phyloP scores from a whole-genome alignment of 2,329 filamentous ascomycete species.

The Aspergillus unguis region DNA sequence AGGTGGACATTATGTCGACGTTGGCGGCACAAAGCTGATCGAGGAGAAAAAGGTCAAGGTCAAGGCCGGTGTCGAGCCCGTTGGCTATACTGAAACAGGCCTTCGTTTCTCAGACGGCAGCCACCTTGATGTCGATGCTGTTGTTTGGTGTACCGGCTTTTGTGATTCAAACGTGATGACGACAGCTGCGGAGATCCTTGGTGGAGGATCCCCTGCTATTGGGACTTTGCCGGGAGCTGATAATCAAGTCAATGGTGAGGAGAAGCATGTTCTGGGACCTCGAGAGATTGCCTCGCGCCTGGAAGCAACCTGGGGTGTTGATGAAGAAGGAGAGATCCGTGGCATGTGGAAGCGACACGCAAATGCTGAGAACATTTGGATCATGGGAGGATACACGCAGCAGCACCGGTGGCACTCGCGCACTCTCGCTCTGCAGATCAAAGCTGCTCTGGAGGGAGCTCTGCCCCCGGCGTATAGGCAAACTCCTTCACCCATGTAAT shows the following conservation, averaged over 20 bases:
- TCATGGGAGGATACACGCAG: slow-evolving; percentile 39
- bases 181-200: slow-evolving; percentile 23
- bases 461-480: slow-evolving; percentile 3
- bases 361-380: slow-evolving; percentile 38
- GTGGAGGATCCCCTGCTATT: not conserved
- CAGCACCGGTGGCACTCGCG: slow-evolving; percentile 12
- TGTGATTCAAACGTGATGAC: slow-evolving; percentile 30
- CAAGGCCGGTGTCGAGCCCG: slow-evolving; percentile 30
- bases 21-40: slow-evolving; percentile 35
- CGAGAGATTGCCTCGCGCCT: slow-evolving; percentile 39
- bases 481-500: not conserved
- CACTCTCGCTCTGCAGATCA: slow-evolving; percentile 8
- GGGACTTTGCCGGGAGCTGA: not conserved
- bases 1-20: slow-evolving; percentile 44
- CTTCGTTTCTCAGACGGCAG: slow-evolving; percentile 36
- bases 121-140: slow-evolving; percentile 33
- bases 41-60: slow-evolving; percentile 31
- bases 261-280: slow-evolving; percentile 18
- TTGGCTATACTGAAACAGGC: slow-evolving; percentile 30
- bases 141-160: slow-evolving; percentile 45
- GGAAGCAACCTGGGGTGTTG: slow-evolving; percentile 43
- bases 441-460: slow-evolving; percentile 5
- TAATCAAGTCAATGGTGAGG: not conserved
- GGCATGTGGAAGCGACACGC: slow-evolving; percentile 39
- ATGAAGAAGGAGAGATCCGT: slow-evolving; percentile 43